Base-by-base conservation (phyloP, 1,139 yeast species). In the Groenewaldozyma sp. region DNA sequence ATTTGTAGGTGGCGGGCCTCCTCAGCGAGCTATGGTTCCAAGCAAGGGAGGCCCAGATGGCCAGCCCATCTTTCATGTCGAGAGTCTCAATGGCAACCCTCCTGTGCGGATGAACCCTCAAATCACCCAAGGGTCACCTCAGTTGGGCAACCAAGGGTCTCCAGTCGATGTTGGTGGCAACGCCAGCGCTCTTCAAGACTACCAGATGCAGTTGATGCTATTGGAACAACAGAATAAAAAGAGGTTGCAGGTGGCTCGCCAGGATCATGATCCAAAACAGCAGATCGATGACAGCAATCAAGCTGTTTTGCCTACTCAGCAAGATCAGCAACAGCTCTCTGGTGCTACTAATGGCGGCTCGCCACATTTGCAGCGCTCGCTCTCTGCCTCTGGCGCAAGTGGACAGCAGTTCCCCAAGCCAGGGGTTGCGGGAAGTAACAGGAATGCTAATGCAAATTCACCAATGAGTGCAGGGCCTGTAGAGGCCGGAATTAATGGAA, bases 121-220 rank as follows among this genome's bases (percentile, higher is more conserved):
- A 24, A 43, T 44, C 3, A 47, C 42, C 24, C 39, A n/a, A 40
- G 37, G 6, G 28, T 28, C 22, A 22, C 37, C 19, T 14, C 44
- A 38, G 36, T 42, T n/a, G 34, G 40, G 39, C 27, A 46, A 34
- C 35, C 43, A 34, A 9, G 37, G 41, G 31, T 47, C 45, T 13
- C 48, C 51, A 10, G 38, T 29, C 22, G 39, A 29, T 26, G 45
- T 41, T 4, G 47, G 48, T 3, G 55, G 51, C 34, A 55, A 53
- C 40, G 56, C 54, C 40, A 60, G 59, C 39, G 73, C 74, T 3
- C 63, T 81, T 36, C 82, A 78, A 47, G 88, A 81, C 55, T 82
- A 82, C 57, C 91, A 82, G 58, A 74, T 74, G 71, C 91, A 82
- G 58, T 62, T 82, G 48, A 73, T 81, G 76, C 58, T 78, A 34